Percentiles rank a stretch among this genome's conserved stretches.
phyloP scores from a whole-genome alignment of 106 monocot genomes.

The Dioscorea alata region DNA sequence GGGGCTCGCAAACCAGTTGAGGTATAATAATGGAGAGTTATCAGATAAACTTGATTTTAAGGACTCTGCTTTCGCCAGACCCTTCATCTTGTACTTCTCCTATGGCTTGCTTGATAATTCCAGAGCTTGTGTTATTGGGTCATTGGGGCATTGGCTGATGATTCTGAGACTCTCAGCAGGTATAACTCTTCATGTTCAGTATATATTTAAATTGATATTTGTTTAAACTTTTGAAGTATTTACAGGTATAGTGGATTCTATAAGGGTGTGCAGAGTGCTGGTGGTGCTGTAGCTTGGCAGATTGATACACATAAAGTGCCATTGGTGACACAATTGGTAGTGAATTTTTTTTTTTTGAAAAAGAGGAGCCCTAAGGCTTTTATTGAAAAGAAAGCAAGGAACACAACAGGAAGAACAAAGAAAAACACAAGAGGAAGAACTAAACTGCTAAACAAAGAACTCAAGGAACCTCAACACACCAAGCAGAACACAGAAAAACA shows the following conservation, averaged over 20 bases:
- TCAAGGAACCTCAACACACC: too few species aligned
- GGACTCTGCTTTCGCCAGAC: constrained; percentile 59
- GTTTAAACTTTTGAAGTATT: not conserved
- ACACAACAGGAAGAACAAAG: too few species aligned
- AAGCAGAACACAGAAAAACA: too few species aligned
- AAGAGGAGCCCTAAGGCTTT: too few species aligned
- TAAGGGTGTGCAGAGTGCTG: constrained; percentile 85
- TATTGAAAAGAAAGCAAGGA: too few species aligned
- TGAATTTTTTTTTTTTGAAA: too few species aligned
- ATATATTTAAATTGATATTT: not conserved
- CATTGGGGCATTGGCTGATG: constrained; percentile 69
- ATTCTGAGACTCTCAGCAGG: constrained; percentile 77
- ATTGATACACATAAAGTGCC: constrained; percentile 47
- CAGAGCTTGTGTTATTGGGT: constrained; percentile 86
- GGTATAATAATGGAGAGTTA: constrained; percentile 45
- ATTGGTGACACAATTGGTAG: constrained; percentile 49
- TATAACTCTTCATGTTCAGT: not conserved
- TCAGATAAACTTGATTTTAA: constrained; percentile 52
- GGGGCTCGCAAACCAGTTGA: constrained; percentile 74
- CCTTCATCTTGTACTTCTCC: constrained; percentile 77
- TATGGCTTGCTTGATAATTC: constrained; percentile 87
- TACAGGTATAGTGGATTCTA: constrained; percentile 76
- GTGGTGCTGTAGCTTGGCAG: constrained; percentile 81
- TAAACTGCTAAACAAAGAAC: too few species aligned
- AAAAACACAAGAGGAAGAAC: too few species aligned